phyloP scores from a whole-genome alignment of 768 basidiomycete genomes.

The Lyophyllum decastes region DNA sequence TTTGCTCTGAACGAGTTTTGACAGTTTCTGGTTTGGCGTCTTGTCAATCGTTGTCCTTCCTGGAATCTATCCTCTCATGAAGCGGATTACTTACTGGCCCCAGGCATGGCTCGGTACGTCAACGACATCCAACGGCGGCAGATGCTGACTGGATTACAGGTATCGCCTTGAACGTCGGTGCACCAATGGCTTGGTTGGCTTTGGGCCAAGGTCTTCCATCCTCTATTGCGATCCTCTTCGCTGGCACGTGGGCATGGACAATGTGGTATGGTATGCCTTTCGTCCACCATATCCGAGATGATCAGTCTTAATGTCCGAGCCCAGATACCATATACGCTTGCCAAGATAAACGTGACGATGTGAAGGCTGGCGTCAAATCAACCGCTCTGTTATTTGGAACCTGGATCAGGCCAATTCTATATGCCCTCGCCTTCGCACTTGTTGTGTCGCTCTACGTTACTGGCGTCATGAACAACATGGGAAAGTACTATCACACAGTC shows the following conservation, averaged over 20 bases:
- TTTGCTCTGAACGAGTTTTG: not conserved
- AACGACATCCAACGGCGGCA: not conserved
- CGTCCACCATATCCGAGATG: not conserved
- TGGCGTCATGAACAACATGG: constrained; percentile 16
- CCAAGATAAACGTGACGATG: constrained; percentile 59
- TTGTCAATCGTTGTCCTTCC: constrained; percentile 20
- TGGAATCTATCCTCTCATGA: constrained; percentile 39
- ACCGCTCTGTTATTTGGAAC: constrained; percentile 16
- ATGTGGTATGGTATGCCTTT: constrained; percentile 20
- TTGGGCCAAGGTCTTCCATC: constrained; percentile 11
- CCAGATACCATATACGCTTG: constrained; percentile 63
- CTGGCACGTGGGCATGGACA: constrained; percentile 22
- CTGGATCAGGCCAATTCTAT: constrained; percentile 16
- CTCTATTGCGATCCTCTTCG: constrained; percentile 15
- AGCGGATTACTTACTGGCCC: constrained; percentile 42
- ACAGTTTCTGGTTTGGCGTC: constrained; percentile 15
- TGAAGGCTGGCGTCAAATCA: constrained; percentile 25
- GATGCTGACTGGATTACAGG: constrained; percentile 8
- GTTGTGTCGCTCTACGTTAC: constrained; percentile 14
- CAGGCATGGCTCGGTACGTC: constrained; percentile 40
- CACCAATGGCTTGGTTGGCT: constrained; percentile 32
- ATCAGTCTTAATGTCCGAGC: not conserved
- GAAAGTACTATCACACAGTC: constrained; percentile 10
- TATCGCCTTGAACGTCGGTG: constrained; percentile 34
- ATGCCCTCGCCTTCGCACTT: constrained; percentile 6